Evolutionary conservation across 1,139 yeast genomes (phyloP).

Genomic region (Saccharomyces hybrid): DNA sequence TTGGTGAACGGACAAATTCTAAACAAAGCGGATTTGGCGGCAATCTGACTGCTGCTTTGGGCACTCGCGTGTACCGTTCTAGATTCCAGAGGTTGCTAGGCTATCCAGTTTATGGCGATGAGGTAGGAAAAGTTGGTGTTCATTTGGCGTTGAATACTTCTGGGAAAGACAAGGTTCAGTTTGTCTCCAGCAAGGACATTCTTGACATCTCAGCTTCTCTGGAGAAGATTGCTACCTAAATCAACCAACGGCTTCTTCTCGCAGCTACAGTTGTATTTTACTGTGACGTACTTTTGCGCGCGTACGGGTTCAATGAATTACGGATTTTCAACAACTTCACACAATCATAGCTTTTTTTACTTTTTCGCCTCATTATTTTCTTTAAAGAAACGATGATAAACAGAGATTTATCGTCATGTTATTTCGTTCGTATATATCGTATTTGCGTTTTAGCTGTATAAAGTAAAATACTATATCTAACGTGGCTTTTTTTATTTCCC

Average conservation of each 20-base stretch:
- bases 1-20: conserved; percentile 49
- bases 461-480: background rate
- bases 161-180: conserved; percentile 19
- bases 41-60: conserved; percentile 30
- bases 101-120: conserved; percentile 42
- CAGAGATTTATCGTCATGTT: background rate
- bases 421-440: background rate
- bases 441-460: background rate
- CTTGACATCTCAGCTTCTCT: conserved; percentile 10
- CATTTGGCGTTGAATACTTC: conserved; percentile 26
- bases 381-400: background rate
- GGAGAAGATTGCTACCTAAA: background rate
- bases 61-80: conserved; percentile 34
- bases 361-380: background rate
- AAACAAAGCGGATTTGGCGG: conserved; percentile 36
- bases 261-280: background rate
- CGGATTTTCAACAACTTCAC: background rate
- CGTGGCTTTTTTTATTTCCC: background rate
- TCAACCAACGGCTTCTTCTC: background rate
- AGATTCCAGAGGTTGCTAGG: conserved; percentile 31
- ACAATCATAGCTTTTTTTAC: background rate
- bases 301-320: background rate
- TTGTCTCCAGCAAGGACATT: conserved; percentile 26
- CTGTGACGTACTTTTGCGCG: background rate
- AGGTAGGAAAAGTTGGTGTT: conserved; percentile 43